These are phyloP conservation scores for Clavulina sp. DNA, from an alignment of 768 basidiomycete species.

Conservation along the genomic window DNA sequence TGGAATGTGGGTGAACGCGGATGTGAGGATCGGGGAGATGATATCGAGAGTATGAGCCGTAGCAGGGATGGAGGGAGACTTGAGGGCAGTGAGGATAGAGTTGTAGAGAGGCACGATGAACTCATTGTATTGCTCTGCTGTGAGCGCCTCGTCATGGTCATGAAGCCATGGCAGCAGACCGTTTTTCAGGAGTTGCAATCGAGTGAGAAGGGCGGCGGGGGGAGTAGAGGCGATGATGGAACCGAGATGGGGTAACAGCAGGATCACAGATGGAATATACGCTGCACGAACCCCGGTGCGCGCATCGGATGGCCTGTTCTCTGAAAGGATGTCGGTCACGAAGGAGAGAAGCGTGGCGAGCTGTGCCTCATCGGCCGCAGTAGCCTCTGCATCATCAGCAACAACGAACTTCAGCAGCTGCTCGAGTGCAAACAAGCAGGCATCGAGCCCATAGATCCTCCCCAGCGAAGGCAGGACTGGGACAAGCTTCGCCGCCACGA, in stretches of 20 bases:
- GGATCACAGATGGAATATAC: not conserved
- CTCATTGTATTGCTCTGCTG: conserved; percentile 1
- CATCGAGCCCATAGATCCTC: not conserved
- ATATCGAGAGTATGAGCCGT: not conserved
- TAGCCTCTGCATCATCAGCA: not conserved
- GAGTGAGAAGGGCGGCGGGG: not conserved
- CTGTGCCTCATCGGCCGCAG: not conserved
- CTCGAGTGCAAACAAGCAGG: not conserved
- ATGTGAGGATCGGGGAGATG: conserved; percentile 5
- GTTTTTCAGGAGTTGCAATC: not conserved
- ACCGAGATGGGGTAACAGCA: not conserved
- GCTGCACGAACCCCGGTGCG: not conserved
- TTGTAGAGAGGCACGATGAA: not conserved
- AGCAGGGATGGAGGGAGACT: not conserved
- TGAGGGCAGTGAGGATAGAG: conserved; percentile 5
- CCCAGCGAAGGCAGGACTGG: too few species aligned
- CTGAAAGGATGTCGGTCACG: not conserved
- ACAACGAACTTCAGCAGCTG: not conserved
- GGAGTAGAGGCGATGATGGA: not conserved
- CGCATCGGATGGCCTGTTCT: not conserved
- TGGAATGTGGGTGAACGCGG: conserved; percentile 6
- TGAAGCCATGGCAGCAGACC: conserved; percentile 5
- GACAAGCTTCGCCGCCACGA: too few species aligned
- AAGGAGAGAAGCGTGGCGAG: not conserved
- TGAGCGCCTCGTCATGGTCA: conserved; percentile 1